Evolutionary conservation across 768 basidiomycete genomes (phyloP), one percentile per base, ranked within the genome.

Genomic region (Panaeolus cyanescens): DNA sequence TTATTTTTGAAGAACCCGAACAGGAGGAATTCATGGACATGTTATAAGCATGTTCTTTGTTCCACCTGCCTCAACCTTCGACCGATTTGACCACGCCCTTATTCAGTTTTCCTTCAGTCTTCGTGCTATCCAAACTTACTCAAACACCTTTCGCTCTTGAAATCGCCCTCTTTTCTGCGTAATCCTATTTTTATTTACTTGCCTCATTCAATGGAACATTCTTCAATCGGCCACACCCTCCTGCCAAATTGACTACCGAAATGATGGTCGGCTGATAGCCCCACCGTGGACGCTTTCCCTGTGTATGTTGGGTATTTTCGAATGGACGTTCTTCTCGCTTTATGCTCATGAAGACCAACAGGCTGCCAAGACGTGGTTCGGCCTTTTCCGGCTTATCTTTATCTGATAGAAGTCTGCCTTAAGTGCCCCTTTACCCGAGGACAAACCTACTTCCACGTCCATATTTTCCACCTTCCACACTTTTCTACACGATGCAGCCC

Each of bases 21-120:
- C 77, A 77, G 64, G n/a, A n/a, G n/a, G 74, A 74, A 32, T 65
- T 65, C 30, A 73, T 71, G 71, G 73, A 76, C 54, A 71, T 69
- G 67, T 55, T 74, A 55, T 76, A 40, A 69, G 34, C 2, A 45
- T 37, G 54, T 39, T 34, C 32, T 45, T 61, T 15, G 32, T 55
- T 19, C 39, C 31, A 28, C 34, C 20, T 39, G 22, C 13, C 9
- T 45, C 10, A 28, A 45, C 22, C 12, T 40, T 45, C 22, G 42
- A 45, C 42, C 4, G 42, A 4, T 12, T 12, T 3, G 4, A n/a
- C n/a, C n/a, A n/a, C n/a, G n/a, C n/a, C n/a, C n/a, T 32, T 32
- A 10, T 2, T 31, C 28, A 12, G 7, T 59, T 9, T 5, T 34
- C 17, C 50, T 20, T 57, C 17, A 31, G 54, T 28, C 22, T 54